Percentiles rank a stretch among this genome's conserved stretches.
phyloP scores from a whole-genome alignment of 2,329 filamentous ascomycete species.

The Fusarium robinianum region DNA sequence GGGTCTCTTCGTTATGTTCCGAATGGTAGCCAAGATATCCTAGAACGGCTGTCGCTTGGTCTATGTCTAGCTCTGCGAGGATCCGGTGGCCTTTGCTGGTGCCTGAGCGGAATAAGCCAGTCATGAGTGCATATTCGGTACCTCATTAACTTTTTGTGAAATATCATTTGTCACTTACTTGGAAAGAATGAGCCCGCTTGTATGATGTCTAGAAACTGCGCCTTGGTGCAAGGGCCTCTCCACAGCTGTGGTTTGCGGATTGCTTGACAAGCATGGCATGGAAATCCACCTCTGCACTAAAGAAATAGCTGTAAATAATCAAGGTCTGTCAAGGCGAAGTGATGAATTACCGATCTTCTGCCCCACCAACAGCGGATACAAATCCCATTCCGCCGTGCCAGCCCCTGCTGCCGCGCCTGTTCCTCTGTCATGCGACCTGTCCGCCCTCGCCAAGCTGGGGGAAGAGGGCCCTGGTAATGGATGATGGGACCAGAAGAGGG shows the following conservation, averaged over 20 bases:
- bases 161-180: constrained; percentile 1
- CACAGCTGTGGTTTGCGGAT: constrained; percentile 2
- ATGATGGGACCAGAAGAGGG: neutral
- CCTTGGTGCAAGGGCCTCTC: constrained; percentile 5
- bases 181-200: constrained; percentile 1
- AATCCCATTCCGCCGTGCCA: constrained; percentile 1
- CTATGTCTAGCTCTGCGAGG: neutral
- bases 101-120: neutral
- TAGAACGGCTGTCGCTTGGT: too few species aligned
- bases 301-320: neutral
- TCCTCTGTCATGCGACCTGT: neutral
- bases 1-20: too few species aligned
- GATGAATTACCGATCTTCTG: constrained; percentile 1
- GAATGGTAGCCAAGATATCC: too few species aligned
- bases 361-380: constrained; percentile 2
- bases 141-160: neutral
- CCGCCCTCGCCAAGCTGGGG: neutral
- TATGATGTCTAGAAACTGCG: constrained; percentile 1
- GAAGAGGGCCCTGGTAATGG: neutral
- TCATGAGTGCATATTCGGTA: neutral
- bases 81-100: neutral
- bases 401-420: neutral
- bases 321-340: neutral
- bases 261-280: constrained; percentile 1
- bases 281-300: constrained; percentile 2